Conservation (phyloP, 139 green algal species). For the Chlorokybus atmophyticus region DNA sequence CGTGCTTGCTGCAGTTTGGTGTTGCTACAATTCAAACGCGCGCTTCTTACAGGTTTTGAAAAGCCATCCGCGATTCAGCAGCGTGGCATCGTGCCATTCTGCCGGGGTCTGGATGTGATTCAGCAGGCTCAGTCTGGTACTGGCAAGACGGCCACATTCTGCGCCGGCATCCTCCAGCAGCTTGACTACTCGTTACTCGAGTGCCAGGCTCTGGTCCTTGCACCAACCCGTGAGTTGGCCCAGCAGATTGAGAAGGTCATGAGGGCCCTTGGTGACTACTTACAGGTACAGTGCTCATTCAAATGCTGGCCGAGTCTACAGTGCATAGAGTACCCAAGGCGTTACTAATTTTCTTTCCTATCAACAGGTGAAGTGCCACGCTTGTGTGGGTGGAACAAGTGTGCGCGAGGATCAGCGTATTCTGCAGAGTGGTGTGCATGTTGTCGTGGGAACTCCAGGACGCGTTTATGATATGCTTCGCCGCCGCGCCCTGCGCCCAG, state of each 20-base stretch:
- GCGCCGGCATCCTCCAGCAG: slow-evolving; percentile 92
- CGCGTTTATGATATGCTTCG: slow-evolving; percentile 98
- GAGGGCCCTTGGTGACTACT: slow-evolving; percentile 93
- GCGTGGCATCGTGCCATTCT: slow-evolving; percentile 97
- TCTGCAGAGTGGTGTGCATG: slow-evolving; percentile 62
- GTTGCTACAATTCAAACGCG: neutral
- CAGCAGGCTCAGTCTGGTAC: slow-evolving; percentile 99
- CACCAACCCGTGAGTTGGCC: slow-evolving; percentile 94
- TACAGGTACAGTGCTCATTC: slow-evolving; percentile 41
- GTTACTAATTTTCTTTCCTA: neutral
- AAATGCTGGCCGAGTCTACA: no score
- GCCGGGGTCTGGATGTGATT: slow-evolving; percentile 93
- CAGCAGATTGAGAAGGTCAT: slow-evolving; percentile 99
- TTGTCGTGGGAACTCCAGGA: slow-evolving; percentile 95
- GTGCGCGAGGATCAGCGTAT: slow-evolving; percentile 95
- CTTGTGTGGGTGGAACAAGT: slow-evolving; percentile 92
- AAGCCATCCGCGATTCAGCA: slow-evolving; percentile 99
- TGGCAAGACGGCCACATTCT: slow-evolving; percentile 99
- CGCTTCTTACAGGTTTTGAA: slow-evolving; percentile 63
- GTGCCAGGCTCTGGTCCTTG: slow-evolving; percentile 55
- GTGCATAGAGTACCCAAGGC: neutral
- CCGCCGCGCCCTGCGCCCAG: slow-evolving; percentile 74
- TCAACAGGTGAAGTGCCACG: slow-evolving; percentile 88
- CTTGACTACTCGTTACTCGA: slow-evolving; percentile 74
- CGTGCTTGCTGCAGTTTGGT: neutral